Evolutionary conservation across 768 basidiomycete species (phyloP).

Genomic region (Naganishia vishniacii): DNA sequence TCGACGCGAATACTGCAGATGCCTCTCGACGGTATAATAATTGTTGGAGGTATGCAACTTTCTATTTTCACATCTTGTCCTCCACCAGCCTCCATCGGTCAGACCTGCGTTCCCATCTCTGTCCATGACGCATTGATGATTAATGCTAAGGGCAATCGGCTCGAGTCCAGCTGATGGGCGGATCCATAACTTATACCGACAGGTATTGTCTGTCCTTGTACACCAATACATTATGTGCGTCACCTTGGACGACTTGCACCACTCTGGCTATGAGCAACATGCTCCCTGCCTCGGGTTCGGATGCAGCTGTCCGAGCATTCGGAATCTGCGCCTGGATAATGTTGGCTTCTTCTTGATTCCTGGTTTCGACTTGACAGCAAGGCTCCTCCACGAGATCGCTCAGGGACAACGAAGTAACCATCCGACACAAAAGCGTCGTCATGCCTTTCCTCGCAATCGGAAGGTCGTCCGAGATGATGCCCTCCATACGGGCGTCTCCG

Average conservation of each 20-base stretch:
- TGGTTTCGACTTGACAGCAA: conserved; percentile 13
- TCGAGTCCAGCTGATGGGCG: too few species aligned
- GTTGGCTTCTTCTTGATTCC: background rate
- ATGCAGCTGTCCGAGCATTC: too few species aligned
- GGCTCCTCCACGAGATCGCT: conserved; percentile 49
- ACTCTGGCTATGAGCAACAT: conserved; percentile 79
- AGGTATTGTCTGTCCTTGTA: conserved; percentile 17
- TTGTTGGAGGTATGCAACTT: too few species aligned
- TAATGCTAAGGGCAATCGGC: too few species aligned
- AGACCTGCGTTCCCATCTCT: too few species aligned
- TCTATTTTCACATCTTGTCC: too few species aligned
- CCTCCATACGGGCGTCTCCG: too few species aligned
- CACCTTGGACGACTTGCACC: conserved; percentile 52
- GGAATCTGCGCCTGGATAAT: too few species aligned
- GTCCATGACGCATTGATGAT: too few species aligned
- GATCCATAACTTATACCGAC: conserved; percentile 16
- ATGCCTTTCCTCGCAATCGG: conserved; percentile 51
- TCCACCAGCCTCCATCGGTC: too few species aligned
- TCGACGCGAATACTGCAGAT: too few species aligned
- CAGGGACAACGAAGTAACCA: conserved; percentile 64
- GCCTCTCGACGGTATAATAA: too few species aligned
- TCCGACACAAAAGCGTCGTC: conserved; percentile 67
- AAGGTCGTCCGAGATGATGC: background rate
- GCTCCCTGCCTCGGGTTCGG: conserved; percentile 55
- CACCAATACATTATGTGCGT: background rate